These are phyloP conservation scores for Hyphodiscus sp. DNA, from an alignment of 2,329 filamentous ascomycete species.

Conservation along the genomic window DNA sequence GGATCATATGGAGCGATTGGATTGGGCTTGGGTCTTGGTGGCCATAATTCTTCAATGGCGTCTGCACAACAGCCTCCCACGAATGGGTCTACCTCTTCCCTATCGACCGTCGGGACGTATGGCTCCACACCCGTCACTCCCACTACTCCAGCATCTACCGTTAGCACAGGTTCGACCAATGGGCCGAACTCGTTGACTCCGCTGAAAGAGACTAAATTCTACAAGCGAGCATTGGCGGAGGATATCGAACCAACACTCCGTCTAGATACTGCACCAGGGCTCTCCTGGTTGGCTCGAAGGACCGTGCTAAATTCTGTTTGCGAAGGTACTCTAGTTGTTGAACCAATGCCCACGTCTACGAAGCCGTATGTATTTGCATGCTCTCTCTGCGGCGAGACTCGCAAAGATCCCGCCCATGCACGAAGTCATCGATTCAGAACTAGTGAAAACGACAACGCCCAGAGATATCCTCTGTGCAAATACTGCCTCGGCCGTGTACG, in stretches of 20 bases:
- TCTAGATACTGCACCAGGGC: constrained; percentile 79
- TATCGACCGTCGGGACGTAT: constrained; percentile 43
- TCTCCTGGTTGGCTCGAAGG: constrained; percentile 89
- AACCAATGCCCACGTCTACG: constrained; percentile 64
- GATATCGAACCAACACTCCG: constrained; percentile 93
- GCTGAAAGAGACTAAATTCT: constrained; percentile 88
- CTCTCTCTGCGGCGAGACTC: constrained; percentile 79
- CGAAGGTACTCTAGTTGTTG: constrained; percentile 80
- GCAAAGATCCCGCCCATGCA: constrained; percentile 63
- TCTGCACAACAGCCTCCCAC: constrained; percentile 37
- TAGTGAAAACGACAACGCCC: constrained; percentile 77
- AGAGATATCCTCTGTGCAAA: constrained; percentile 82
- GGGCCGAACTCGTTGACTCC: constrained; percentile 43
- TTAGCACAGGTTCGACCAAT: constrained; percentile 38
- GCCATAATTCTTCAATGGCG: constrained; percentile 36
- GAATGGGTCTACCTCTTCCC: constrained; percentile 54
- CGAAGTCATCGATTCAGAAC: constrained; percentile 85
- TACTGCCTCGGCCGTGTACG: constrained; percentile 81
- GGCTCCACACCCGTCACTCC: constrained; percentile 52
- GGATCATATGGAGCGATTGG: constrained; percentile 59
- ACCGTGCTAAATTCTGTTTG: constrained; percentile 77
- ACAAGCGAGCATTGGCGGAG: constrained; percentile 80
- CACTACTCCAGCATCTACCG: constrained; percentile 48
- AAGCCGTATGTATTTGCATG: constrained; percentile 47
- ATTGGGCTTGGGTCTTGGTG: constrained; percentile 38